These are phyloP conservation scores for Curvularia lunata DNA, from an alignment of 2,329 filamentous ascomycete species.

Conservation along the genomic window DNA sequence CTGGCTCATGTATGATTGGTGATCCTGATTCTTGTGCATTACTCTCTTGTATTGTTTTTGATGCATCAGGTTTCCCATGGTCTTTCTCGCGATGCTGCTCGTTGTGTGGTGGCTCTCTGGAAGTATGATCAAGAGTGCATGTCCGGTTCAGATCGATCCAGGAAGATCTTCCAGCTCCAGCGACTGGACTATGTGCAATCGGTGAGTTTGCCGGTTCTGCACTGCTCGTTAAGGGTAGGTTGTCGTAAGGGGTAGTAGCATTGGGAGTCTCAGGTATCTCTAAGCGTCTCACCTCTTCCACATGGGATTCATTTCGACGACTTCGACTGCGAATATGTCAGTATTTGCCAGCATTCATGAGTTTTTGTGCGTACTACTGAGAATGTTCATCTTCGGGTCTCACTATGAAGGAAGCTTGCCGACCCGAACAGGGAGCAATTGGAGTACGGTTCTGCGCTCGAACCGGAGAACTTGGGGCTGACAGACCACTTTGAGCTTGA, in stretches of 20 bases:
- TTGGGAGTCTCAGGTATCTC: slow-evolving; percentile 29
- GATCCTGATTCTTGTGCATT: not conserved
- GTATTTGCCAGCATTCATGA: not conserved
- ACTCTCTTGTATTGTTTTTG: not conserved
- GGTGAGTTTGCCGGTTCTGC: not conserved
- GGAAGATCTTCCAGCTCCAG: not conserved
- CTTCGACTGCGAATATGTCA: slow-evolving; percentile 5
- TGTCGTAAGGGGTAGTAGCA: not conserved
- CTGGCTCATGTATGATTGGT: not conserved
- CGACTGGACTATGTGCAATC: not conserved
- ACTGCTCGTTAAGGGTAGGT: not conserved
- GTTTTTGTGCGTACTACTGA: slow-evolving; percentile 19
- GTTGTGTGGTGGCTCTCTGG: not conserved
- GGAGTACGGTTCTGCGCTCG: not conserved
- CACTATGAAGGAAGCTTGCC: slow-evolving; percentile 12
- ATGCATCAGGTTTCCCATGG: no score
- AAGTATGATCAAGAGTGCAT: not conserved
- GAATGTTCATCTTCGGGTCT: not conserved
- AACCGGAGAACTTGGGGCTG: not conserved
- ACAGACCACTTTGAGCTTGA: not conserved
- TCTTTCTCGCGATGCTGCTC: not conserved
- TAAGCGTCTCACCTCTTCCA: not conserved
- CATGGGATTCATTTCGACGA: slow-evolving; percentile 16
- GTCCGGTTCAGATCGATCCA: slow-evolving; percentile 10
- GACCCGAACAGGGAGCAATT: slow-evolving; percentile 16